These are phyloP conservation scores for Triticum dicoccoides DNA, from an alignment of 176 grass and related monocot species.

Conservation along the genomic window DNA sequence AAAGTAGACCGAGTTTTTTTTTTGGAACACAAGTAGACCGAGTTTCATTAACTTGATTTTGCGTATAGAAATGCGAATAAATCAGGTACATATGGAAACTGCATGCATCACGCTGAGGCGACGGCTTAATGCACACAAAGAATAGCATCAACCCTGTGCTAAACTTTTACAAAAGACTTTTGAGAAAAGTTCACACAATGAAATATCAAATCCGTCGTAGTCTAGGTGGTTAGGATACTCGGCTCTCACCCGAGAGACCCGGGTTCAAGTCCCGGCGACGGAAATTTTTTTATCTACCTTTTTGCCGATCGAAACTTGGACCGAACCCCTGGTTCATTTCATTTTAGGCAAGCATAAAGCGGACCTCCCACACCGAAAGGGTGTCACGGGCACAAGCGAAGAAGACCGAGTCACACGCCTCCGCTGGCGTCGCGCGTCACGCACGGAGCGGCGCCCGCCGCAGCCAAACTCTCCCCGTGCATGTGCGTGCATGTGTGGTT, in stretches of 20 bases:
- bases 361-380: background rate
- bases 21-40: background rate
- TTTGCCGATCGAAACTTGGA: background rate
- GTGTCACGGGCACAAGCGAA: background rate
- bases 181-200: too few relatives aligned
- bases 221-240: conserved; percentile 96
- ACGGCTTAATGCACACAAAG: too few relatives aligned
- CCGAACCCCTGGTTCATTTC: background rate
- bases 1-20: background rate
- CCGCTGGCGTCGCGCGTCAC: background rate
- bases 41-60: too few relatives aligned
- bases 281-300: background rate
- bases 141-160: too few relatives aligned
- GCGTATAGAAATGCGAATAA: too few relatives aligned
- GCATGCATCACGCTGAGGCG: too few relatives aligned
- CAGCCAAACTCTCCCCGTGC: background rate
- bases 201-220: conserved; percentile 27
- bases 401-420: background rate
- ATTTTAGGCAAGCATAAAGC: background rate
- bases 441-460: too few relatives aligned
- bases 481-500: background rate
- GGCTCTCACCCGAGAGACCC: conserved; percentile 81
- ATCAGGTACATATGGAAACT: too few relatives aligned
- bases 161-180: too few relatives aligned
- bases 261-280: conserved; percentile 65